Base-by-base conservation (phyloP, 805 yeast genomes). In the Maudiozyma bulderi region DNA sequence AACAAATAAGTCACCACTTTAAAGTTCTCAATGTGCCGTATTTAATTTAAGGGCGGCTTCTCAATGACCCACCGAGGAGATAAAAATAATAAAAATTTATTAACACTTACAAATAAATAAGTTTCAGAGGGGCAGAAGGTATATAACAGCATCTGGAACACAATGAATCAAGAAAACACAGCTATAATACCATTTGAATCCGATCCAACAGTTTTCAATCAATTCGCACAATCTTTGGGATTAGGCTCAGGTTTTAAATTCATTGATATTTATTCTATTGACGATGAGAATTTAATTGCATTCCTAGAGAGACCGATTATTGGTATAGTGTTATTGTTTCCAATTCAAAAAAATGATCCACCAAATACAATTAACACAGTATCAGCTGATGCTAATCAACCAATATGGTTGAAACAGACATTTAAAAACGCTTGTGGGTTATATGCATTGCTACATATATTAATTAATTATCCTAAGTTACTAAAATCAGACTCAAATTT, bases 341-440 rank as follows among this genome's bases (percentile, higher is more conserved):
- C 99, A 2, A 69, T 90, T 1, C 81, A 91, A 1, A 69, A 30
- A 28, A 32, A 31, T 30, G 60, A 67, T 3, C 84, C 82, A 60
- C 93, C 86, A 55, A 51, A 56, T 26, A 52, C 55, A 13, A 75
- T 72, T 42, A 83, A 79, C 49, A 40, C 9, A 20, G 43, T 45
- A 30, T 15, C 39, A 1, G 37, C 47, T 5, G 33, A 28, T 2
- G 11, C n/a, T 8, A 7, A 13, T 11, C 14, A 35, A 53, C 52
- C 68, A 57, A 6, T 74, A n/a, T 93, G 98, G 97, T 79, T 82
- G 57, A 80, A 79, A 55, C 99, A 91, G 60, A 81, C 89, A 0
- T 78, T 93, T 14, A 78, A 77, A 53, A 91, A 91, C 62, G 95
- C 95, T 0, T 91, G 99, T 69, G 99, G 99, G 5, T 75, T 95